Evolutionary conservation across 495 filamentous ascomycete species (phyloP), one percentile per base, ranked within the genome.

Genomic region (Glutinoglossum americanum): DNA sequence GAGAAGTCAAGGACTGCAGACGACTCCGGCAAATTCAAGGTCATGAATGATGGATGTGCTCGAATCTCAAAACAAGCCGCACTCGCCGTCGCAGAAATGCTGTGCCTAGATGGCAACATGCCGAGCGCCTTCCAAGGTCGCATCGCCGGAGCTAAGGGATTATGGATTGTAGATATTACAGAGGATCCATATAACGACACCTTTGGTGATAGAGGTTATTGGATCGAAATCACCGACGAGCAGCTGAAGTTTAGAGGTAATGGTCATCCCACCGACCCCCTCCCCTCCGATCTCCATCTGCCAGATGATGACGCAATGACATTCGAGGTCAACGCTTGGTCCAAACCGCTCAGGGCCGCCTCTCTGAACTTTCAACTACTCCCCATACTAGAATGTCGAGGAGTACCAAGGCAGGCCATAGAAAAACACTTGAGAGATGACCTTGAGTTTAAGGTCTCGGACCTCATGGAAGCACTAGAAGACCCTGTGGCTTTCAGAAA

Each of bases 11-110:
- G 11, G 58, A 60, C 45, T 17, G 19, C 30, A 44, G 25, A 1
- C 56, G 57, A n/a, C 47, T 19, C 27, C 7, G 11, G 17, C n/a
- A 15, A 59, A 39, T 11, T 0, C 56, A 37, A 61, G 25, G 75
- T 84, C 0, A 93, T 93, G 87, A 89, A 89, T 60, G 86, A 93
- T 62, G 65, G 87, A 4, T 86, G 86, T 55, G 84, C 79, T 15
- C 68, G 80, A 28, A 83, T 88, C 66, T 92, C 87, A 0, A 70
- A 72, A 37, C 65, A 66, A 3, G 72, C 86, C 25, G 86, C 84
- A 6, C 69, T 72, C 25, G 69, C 72, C 37, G 75, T 90, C 15
- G 74, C 76, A 9, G 71, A 81, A 35, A 62, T 64, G 1, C 71
- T 89, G 33, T 77, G 78, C 0, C 71, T 88, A 6, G 62, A 71